Conservation (phyloP, 75 land plant genomes). For the Cryptomeria japonica region DNA sequence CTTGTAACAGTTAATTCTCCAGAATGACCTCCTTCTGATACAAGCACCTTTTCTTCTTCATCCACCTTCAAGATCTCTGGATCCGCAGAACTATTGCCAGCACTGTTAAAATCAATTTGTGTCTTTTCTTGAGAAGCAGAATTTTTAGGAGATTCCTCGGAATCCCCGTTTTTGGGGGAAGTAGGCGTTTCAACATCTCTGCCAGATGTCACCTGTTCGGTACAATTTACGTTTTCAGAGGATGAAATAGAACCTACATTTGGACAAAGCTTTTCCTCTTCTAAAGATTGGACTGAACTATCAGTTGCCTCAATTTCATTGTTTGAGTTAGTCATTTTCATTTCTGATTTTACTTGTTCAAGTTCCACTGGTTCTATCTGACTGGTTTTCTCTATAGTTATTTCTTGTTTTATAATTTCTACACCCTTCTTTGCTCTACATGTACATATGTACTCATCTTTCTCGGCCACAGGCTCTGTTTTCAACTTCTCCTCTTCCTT, state of each 20-base stretch:
- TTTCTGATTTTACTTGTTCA: background rate
- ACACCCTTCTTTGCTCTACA: background rate
- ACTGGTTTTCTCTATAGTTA: background rate
- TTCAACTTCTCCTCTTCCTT: slow-evolving; percentile 16
- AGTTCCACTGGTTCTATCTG: background rate
- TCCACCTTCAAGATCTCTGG: background rate
- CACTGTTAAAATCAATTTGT: background rate
- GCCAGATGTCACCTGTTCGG: background rate
- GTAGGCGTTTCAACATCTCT: background rate
- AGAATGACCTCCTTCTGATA: slow-evolving; percentile 3
- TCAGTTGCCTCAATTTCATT: background rate
- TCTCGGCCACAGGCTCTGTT: slow-evolving; percentile 3
- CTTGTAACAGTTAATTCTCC: background rate
- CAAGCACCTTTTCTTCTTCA: slow-evolving; percentile 1
- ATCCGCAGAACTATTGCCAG: background rate
- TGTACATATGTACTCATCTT: background rate
- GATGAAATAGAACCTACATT: background rate
- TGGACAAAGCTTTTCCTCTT: background rate
- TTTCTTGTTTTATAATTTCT: background rate
- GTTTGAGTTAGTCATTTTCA: background rate
- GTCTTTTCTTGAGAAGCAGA: slow-evolving; percentile 1
- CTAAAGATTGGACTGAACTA: slow-evolving; percentile 6
- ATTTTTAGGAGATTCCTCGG: background rate
- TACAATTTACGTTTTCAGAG: background rate
- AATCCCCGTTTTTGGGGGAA: slow-evolving; percentile 6